Conservation (phyloP, 2,329 filamentous ascomycete genomes). For the Hypoxylon sp. region DNA sequence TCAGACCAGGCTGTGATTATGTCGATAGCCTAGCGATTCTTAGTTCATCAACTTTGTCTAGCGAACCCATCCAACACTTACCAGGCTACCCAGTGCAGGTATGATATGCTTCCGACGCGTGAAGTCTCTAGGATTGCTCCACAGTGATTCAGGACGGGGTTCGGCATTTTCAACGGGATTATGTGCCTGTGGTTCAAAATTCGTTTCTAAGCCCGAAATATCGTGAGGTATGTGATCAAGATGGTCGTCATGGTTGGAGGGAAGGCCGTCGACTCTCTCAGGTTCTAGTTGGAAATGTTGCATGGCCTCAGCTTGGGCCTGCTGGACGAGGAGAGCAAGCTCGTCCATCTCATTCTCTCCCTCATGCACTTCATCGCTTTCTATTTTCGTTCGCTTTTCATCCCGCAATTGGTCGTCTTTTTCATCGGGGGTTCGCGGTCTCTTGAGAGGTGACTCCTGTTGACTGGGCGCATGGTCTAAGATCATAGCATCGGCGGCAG, state of each 20-base stretch:
- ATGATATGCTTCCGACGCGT: constrained; percentile 55
- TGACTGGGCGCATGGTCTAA: constrained; percentile 44
- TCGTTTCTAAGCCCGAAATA: constrained; percentile 30
- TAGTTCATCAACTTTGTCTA: constrained; percentile 31
- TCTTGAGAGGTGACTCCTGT: constrained; percentile 50
- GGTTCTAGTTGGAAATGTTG: constrained; percentile 48
- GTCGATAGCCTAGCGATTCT: constrained; percentile 52
- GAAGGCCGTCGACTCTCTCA: constrained; percentile 36
- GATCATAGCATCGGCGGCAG: constrained; percentile 46
- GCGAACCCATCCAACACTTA: constrained; percentile 38
- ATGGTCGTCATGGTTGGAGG: constrained; percentile 37
- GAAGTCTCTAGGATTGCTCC: constrained; percentile 54
- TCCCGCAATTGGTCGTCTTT: constrained; percentile 40
- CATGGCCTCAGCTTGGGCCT: constrained; percentile 53
- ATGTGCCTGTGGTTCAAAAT: constrained; percentile 38
- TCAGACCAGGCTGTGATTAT: constrained; percentile 55
- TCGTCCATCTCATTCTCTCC: constrained; percentile 46
- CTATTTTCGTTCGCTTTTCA: constrained; percentile 54
- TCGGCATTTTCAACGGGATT: constrained; percentile 45
- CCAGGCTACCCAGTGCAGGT: constrained; percentile 53
- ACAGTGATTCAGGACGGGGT: constrained; percentile 50
- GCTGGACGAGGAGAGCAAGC: constrained; percentile 52
- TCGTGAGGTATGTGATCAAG: constrained; percentile 28
- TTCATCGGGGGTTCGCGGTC: constrained; percentile 49
- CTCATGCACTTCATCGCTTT: constrained; percentile 44